Base-by-base conservation (phyloP, 495 filamentous ascomycete genomes). In the Aspergillus nanangensis region DNA sequence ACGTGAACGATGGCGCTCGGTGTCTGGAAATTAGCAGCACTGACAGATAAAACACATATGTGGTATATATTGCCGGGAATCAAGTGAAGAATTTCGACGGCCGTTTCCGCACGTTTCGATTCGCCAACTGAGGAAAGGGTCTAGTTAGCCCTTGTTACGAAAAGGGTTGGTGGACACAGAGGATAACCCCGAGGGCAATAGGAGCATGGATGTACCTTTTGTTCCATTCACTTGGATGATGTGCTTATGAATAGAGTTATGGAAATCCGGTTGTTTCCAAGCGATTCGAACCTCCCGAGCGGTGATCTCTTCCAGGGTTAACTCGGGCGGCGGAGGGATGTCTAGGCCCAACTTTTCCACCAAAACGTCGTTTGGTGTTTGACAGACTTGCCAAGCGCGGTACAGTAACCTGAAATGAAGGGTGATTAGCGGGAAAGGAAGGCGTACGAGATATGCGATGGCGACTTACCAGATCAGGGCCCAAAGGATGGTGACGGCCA, bases 221-320 rank as follows among this genome's bases (percentile, higher is more conserved):
- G 88, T 82, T 25, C 91, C 91, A 59, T 98, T 97, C 44, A 96
- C 82, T 54, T 94, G 87, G 29, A 98, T 90, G 18, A 91, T 79
- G 60, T 95, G 88, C 67, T 90, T 93, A 11, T 86, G 75, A 41
- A 91, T 85, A 10, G 87, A 84, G 46, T 87, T 83, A 43, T 83
- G 83, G 57, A 82, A 78, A 33, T 87, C 82, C 1, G 87, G 83
- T 40, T 86, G 78, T 42, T 88, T 90, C 90, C 91, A 96, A 56
- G 91, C 90, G 13, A 98, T 75, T n/a, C 88, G 84, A 21, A 94
- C 85, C 34, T 88, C 86, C 56, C 92, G 88, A 20, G 88, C 74
- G 40, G 84, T 85, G 48, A 98, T 88, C 39, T 86, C 89, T 40
- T 91, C 90, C n/a, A 98, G 77, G 23, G 90, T 94, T 20, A 97